Percentiles rank a stretch among this genome's conserved stretches.
These are phyloP conservation scores for Boletus mariae DNA, from an alignment of 1,284 basidiomycete genomes.

Conservation along the genomic window DNA sequence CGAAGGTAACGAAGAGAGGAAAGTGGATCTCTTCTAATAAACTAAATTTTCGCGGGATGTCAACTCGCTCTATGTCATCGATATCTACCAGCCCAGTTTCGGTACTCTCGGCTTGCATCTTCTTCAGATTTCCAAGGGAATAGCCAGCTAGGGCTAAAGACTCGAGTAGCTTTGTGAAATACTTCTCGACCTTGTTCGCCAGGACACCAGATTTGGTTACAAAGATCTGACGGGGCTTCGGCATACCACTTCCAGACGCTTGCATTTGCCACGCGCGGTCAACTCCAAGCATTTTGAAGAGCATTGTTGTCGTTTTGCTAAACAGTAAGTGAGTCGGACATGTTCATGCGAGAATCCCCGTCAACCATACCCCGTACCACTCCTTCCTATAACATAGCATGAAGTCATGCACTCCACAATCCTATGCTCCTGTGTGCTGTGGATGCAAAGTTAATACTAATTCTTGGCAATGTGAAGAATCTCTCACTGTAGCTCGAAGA, in stretches of 20 bases:
- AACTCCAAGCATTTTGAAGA: constrained; percentile 70
- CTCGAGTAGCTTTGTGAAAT: constrained; percentile 52
- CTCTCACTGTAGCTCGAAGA: constrained; percentile 55
- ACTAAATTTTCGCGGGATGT: constrained; percentile 57
- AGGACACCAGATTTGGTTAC: constrained; percentile 68
- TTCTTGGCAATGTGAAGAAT: constrained; percentile 6
- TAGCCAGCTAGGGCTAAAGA: constrained; percentile 43
- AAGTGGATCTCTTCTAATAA: constrained; percentile 60
- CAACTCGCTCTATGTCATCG: constrained; percentile 46
- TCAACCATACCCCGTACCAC: constrained; percentile 64
- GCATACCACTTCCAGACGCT: constrained; percentile 14
- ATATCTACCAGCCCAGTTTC: constrained; percentile 41
- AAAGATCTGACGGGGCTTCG: constrained; percentile 62
- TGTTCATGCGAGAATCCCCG: neutral
- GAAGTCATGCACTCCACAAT: constrained; percentile 61
- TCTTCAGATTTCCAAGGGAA: constrained; percentile 39
- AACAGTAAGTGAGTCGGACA: constrained; percentile 1
- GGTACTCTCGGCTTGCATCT: constrained; percentile 18
- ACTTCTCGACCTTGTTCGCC: constrained; percentile 64
- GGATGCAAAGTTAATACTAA: neutral
- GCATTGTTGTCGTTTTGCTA: constrained; percentile 73
- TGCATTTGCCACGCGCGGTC: constrained; percentile 48
- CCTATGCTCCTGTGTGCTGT: constrained; percentile 52
- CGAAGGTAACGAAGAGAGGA: constrained; percentile 67
- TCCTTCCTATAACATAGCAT: constrained; percentile 67